Conservation (phyloP, 768 basidiomycete genomes). For the Naematelia aurantialba region DNA sequence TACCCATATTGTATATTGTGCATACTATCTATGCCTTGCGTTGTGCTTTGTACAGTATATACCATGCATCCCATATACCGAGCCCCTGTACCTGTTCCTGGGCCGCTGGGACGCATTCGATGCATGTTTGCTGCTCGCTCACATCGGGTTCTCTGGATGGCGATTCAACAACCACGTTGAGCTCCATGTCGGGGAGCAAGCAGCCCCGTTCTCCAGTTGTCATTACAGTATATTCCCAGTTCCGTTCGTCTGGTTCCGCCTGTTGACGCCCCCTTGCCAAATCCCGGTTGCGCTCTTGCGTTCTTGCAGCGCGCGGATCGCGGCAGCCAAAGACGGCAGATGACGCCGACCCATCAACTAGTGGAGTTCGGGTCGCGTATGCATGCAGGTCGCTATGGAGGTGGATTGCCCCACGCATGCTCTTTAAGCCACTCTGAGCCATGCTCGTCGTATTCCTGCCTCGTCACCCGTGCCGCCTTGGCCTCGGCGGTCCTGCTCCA, state of each 20-base stretch:
- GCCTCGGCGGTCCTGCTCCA: constrained; percentile 53
- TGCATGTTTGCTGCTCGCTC: background rate
- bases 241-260: no score
- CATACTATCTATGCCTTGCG: background rate
- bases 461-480: constrained; percentile 60
- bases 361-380: background rate
- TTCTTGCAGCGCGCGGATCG: no score
- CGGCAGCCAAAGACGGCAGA: no score
- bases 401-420: constrained; percentile 83
- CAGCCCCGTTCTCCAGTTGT: no score
- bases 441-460: constrained; percentile 81
- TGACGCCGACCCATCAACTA: background rate
- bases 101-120: background rate
- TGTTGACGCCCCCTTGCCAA: no score
- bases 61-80: no score
- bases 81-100: background rate
- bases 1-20: background rate
- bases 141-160: background rate
- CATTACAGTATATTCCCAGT: no score
- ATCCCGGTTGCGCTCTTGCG: no score
- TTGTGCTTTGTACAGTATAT: background rate
- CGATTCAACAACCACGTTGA: background rate
- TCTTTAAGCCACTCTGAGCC: constrained; percentile 79
- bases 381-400: background rate
- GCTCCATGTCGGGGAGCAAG: background rate